Evolutionary conservation across 345 rosid species (phyloP), one percentile per base, ranked within the genome.

Genomic region (Pugionium cornutum): DNA sequence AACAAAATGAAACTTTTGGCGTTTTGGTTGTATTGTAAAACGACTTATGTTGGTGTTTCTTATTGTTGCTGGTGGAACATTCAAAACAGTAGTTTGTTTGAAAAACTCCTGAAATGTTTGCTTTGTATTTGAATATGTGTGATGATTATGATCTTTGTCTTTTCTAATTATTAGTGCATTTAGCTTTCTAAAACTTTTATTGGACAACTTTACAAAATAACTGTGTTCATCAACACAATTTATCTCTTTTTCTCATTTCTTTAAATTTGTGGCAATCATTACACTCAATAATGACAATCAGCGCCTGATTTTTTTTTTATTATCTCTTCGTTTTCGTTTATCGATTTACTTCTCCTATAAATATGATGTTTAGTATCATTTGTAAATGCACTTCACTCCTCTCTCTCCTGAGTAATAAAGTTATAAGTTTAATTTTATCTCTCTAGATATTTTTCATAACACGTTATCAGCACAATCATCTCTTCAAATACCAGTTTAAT

Each of bases 81-180:
- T 18, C 18, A 18, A 43, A 58, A 44, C 66, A 43, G 43, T 72
- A 67, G 43, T 35, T 72, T 65, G 61, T 72, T 65, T 58, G 26
- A 43, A 65, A 18, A 43, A 72, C 71, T 50, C 42, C 50, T 57
- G 48, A 7, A 72, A 36, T 72, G 62, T 44, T 65, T 65, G 66
- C 61, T 45, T 44, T 72, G 32, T 47, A 0, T 54, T 40, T 48
- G 27, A 33, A 48, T 46, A 37, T 43, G 66, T n/a, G 33, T 55
- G 50, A 35, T 41, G 8, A 34, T 42, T 42, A 48, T 51, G 7
- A 4, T 33, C 0, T 26, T 55, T 53, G 8, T 31, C 3, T 54
- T 39, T 31, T 63, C 45, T 47, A 3, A 5, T 47, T 48, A 2
- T 29, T 36, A 7, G 4, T 60, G 47, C 46, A 52, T 69, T 60